Conservation (phyloP, 306 rosid genomes). For the Comarum palustre region DNA sequence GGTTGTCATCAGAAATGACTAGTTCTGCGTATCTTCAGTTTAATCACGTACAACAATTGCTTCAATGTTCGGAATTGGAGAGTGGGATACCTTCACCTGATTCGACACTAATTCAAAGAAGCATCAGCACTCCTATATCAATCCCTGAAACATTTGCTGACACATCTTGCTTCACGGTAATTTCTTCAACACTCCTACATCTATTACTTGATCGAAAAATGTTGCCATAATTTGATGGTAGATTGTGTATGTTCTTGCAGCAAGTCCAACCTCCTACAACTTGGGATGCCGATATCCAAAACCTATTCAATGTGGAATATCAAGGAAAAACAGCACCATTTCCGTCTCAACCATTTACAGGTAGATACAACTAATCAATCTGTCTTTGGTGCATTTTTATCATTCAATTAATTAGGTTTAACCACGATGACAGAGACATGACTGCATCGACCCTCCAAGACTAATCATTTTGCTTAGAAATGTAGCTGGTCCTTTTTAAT, state of each 20-base stretch:
- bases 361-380: conserved; percentile 33
- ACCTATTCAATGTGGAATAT: conserved; percentile 42
- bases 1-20: conserved; percentile 48
- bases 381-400: conserved; percentile 26
- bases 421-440: conserved; percentile 24
- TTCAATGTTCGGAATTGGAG: conserved; percentile 57
- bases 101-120: conserved; percentile 46
- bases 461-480: conserved; percentile 29
- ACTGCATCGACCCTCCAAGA: conserved; percentile 26
- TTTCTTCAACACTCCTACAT: conserved; percentile 12
- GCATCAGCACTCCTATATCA: conserved; percentile 52
- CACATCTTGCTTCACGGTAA: conserved; percentile 62
- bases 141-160: conserved; percentile 62
- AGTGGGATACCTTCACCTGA: conserved; percentile 52
- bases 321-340: conserved; percentile 47
- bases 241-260: conserved; percentile 32
- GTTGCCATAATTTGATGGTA: neutral
- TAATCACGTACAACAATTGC: conserved; percentile 54
- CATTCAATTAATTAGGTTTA: conserved; percentile 22
- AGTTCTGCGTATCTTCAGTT: conserved; percentile 57
- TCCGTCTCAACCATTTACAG: conserved; percentile 65
- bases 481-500: conserved; percentile 19
- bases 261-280: conserved; percentile 49
- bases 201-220: neutral
- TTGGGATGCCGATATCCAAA: conserved; percentile 67